These are phyloP conservation scores for Geum urbanum DNA, from an alignment of 306 rosid species.

Conservation along the genomic window DNA sequence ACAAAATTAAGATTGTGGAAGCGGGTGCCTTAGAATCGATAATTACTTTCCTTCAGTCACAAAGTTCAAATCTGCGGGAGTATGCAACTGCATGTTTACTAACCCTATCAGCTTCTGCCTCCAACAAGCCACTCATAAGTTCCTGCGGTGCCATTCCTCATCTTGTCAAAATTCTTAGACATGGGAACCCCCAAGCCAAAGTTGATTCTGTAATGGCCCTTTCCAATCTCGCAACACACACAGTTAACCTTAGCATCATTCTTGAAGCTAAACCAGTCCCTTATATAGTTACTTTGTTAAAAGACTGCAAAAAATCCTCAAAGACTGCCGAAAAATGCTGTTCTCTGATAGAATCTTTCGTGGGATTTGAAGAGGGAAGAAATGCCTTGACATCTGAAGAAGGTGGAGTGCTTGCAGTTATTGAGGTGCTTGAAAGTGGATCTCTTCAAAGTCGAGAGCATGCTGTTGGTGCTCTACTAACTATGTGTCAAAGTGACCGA, in stretches of 20 bases:
- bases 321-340: slow-evolving; percentile 91
- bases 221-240: slow-evolving; percentile 76
- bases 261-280: slow-evolving; percentile 66
- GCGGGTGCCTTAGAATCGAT: slow-evolving; percentile 88
- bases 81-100: slow-evolving; percentile 81
- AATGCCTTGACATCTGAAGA: slow-evolving; percentile 70
- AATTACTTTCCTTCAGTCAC: slow-evolving; percentile 64
- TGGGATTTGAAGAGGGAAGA: slow-evolving; percentile 70
- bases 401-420: slow-evolving; percentile 90
- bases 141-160: slow-evolving; percentile 83
- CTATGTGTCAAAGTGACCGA: slow-evolving; percentile 81
- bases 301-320: slow-evolving; percentile 73
- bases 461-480: slow-evolving; percentile 75
- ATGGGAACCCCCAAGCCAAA: slow-evolving; percentile 78
- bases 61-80: slow-evolving; percentile 59
- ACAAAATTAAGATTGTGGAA: slow-evolving; percentile 80
- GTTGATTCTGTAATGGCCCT: slow-evolving; percentile 96
- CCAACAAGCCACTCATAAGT: slow-evolving; percentile 75
- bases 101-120: slow-evolving; percentile 80
- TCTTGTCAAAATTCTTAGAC: slow-evolving; percentile 67
- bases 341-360: slow-evolving; percentile 71
- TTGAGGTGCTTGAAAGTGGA: slow-evolving; percentile 89
- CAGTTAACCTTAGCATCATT: slow-evolving; percentile 50
- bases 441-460: slow-evolving; percentile 80
- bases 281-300: slow-evolving; percentile 52